phyloP scores from a whole-genome alignment of 106 monocot species.

The Xerophyta viscosa region DNA sequence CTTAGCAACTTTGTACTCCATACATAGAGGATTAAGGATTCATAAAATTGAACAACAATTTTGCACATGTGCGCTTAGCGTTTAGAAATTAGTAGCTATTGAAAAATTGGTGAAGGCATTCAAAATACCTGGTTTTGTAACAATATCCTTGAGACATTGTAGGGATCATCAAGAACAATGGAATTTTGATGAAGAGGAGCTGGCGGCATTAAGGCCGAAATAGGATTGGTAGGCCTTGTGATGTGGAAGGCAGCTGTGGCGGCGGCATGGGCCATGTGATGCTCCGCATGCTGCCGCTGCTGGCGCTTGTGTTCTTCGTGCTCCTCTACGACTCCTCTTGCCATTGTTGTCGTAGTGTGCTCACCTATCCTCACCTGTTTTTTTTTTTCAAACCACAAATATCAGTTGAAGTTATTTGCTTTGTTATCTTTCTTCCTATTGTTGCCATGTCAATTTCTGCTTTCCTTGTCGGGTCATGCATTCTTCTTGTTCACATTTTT shows the following conservation, averaged over 20 bases:
- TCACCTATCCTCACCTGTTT: conserved; percentile 45
- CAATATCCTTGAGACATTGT: conserved; percentile 35
- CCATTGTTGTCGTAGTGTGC: conserved; percentile 4
- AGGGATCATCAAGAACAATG: conserved; percentile 47
- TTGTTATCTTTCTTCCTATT: background rate
- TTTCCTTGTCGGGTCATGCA: background rate
- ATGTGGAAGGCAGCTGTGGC: conserved; percentile 27
- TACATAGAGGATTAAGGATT: no score
- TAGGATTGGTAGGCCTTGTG: conserved; percentile 43
- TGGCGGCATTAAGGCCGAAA: conserved; percentile 44
- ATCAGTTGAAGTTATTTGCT: background rate
- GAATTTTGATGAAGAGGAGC: conserved; percentile 35
- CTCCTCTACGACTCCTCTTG: conserved; percentile 22
- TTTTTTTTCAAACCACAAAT: background rate
- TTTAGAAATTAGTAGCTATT: background rate
- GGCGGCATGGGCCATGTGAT: no score
- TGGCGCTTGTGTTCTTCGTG: conserved; percentile 21
- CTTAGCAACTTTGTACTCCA: no score
- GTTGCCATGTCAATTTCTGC: no score
- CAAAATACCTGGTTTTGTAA: conserved; percentile 28
- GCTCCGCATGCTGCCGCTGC: no score
- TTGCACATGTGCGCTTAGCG: no score
- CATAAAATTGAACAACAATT: no score
- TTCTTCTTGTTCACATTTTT: background rate
- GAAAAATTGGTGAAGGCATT: background rate